Percentiles rank a stretch among this genome's conserved stretches.
phyloP scores from a whole-genome alignment of 1,284 basidiomycete species.

The Stereum hirsutum region DNA sequence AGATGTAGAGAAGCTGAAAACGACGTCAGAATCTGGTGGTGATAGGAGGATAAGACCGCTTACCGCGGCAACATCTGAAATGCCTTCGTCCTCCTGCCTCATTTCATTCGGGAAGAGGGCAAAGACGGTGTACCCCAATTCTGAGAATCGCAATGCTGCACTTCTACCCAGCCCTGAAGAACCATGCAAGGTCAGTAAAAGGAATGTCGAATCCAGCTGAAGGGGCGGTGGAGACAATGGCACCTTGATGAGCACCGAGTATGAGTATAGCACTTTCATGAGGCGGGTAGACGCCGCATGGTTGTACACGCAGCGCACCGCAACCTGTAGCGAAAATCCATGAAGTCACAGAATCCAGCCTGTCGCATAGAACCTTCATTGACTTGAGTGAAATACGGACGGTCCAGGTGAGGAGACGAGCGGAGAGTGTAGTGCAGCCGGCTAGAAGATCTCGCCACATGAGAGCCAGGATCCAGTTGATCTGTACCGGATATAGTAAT shows the following conservation, averaged over 20 bases:
- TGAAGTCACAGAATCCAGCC: too few relatives aligned
- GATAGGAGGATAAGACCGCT: conserved; percentile 10
- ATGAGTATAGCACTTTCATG: conserved; percentile 21
- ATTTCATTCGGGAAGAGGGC: conserved; percentile 17
- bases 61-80: conserved; percentile 19
- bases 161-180: conserved; percentile 20
- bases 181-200: neutral
- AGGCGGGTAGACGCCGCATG: conserved; percentile 15
- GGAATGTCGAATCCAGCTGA: neutral
- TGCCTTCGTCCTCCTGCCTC: conserved; percentile 6
- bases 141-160: conserved; percentile 21
- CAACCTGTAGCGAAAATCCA: too few relatives aligned
- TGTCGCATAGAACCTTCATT: too few relatives aligned
- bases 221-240: conserved; percentile 2
- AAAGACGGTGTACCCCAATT: conserved; percentile 25
- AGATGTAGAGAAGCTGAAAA: conserved; percentile 22
- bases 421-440: too few relatives aligned
- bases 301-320: too few relatives aligned
- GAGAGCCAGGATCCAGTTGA: too few relatives aligned
- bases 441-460: too few relatives aligned
- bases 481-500: too few relatives aligned
- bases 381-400: too few relatives aligned
- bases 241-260: conserved; percentile 21
- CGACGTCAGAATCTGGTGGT: neutral
- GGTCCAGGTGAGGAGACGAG: too few relatives aligned